phyloP scores from a whole-genome alignment of 257 asterid genomes.

The Nicotiana tomentosiformis region DNA sequence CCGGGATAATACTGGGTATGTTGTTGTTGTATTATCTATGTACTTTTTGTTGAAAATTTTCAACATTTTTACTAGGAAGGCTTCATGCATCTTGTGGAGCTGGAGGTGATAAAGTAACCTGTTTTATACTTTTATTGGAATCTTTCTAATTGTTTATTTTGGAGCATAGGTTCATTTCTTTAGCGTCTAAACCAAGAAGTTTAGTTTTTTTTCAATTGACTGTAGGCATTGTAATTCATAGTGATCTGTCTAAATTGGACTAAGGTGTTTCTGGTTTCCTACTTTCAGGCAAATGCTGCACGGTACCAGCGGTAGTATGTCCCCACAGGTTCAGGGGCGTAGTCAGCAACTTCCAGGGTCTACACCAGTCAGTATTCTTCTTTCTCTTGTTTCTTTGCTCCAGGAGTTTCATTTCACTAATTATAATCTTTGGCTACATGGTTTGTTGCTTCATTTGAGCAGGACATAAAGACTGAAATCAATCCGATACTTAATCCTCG shows the following conservation, averaged over 20 bases:
- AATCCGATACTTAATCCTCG: slow-evolving; percentile 77
- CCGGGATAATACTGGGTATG: no score
- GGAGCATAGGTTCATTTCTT: background rate
- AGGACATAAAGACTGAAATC: slow-evolving; percentile 91
- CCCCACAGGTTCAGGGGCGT: slow-evolving; percentile 87
- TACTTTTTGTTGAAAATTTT: background rate
- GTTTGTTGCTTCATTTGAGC: slow-evolving; percentile 12
- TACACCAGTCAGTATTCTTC: slow-evolving; percentile 58
- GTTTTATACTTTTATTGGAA: background rate
- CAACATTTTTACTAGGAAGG: background rate
- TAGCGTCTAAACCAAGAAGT: background rate
- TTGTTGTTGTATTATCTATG: background rate
- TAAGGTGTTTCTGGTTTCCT: slow-evolving; percentile 3
- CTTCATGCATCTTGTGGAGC: background rate
- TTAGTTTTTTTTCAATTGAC: background rate
- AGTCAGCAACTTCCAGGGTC: slow-evolving; percentile 94
- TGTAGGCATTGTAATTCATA: background rate
- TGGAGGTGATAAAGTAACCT: background rate
- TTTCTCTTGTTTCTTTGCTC: slow-evolving; percentile 10
- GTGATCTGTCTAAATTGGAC: background rate
- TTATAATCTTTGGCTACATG: background rate
- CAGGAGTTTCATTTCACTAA: background rate
- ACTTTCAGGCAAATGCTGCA: slow-evolving; percentile 75
- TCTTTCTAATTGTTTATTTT: background rate
- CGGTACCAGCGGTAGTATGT: slow-evolving; percentile 75